Percentiles rank a stretch among this genome's conserved stretches.
Conservation (phyloP, 2,329 filamentous ascomycete genomes). For the Sporothrix brunneoviolacea region DNA sequence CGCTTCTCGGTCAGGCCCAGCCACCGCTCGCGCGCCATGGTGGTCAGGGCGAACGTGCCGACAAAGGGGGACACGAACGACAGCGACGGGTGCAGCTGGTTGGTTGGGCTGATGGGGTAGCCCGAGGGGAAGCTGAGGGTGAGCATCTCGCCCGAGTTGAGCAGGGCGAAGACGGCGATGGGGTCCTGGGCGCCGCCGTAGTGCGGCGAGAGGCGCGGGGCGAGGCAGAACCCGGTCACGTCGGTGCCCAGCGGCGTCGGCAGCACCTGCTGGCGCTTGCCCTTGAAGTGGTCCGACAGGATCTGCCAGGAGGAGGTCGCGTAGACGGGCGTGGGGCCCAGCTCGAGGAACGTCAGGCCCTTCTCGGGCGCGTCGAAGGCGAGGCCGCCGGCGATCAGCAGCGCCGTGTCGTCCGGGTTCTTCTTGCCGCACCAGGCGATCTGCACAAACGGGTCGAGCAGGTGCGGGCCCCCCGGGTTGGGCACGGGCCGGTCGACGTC, state of each 20-base stretch:
- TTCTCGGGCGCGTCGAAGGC: constrained; percentile 60
- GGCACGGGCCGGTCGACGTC: constrained; percentile 63
- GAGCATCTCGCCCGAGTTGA: constrained; percentile 81
- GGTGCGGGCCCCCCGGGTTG: constrained; percentile 39
- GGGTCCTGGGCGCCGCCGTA: constrained; percentile 87
- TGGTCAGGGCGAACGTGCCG: constrained; percentile 62
- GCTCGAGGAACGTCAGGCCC: constrained; percentile 80
- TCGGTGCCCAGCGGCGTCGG: constrained; percentile 71
- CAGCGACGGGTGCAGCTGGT: constrained; percentile 82
- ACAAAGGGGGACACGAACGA: constrained; percentile 89
- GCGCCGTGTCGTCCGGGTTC: constrained; percentile 86
- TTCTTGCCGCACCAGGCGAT: constrained; percentile 91
- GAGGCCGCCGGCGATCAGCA: constrained; percentile 79
- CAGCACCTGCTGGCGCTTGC: constrained; percentile 65
- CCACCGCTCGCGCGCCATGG: constrained; percentile 75
- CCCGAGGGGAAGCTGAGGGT: constrained; percentile 91
- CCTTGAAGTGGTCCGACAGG: constrained; percentile 69
- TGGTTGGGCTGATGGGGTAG: constrained; percentile 83
- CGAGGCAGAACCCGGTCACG: constrained; percentile 71
- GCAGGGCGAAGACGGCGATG: constrained; percentile 70
- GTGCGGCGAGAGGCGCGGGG: constrained; percentile 77
- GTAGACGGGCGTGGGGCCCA: constrained; percentile 84
- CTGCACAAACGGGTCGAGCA: constrained; percentile 68
- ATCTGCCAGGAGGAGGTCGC: constrained; percentile 86
- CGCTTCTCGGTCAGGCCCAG: constrained; percentile 83